Evolutionary conservation across 2,329 filamentous ascomycete species (phyloP), one percentile per base, ranked within the genome.

Genomic region (Periconia macrospinosa): DNA sequence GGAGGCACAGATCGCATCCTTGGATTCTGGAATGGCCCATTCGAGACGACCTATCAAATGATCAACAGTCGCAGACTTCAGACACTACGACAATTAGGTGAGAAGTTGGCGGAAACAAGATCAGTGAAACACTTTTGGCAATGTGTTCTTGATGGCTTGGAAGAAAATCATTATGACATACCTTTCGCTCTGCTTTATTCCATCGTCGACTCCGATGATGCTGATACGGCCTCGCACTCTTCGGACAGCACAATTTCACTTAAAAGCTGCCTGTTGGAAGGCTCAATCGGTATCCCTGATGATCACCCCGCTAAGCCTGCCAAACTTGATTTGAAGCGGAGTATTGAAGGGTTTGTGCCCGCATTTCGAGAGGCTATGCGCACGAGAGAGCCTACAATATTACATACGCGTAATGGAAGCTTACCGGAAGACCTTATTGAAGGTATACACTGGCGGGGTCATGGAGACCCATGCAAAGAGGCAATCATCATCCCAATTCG

Each of bases 91-190:
- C 65, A 72, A 10, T 54, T 79, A 5, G 70, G 69, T 1, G 75
- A 76, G 41, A 63, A 63, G 60, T 41, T 73, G 60, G 60, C 70
- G 13, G 56, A 62, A 30, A 64, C 62, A 35, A 61, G 61, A 46
- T 67, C 63, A 1, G 63, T 64, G 10, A 68, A 67, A 41, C 61
- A 75, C 2, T 76, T 83, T 40, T 83, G 81, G 78, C 71, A 72
- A 48, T 78, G 75, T 63, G 76, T 82, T 27, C 58, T 83, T 11
- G 78, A 81, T 41, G 79, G 78, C 1, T 58, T 82, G 11, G 75
- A 78, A 54, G 73, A 76, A 15, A 70, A 70, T 41, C 55, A 60
- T 13, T 62, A 66, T 27, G 70, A 72, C 27, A 52, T 72, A 7
- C 67, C 68, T 2, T 73, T 73, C 47, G 66, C 69, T 11, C 50